Base-by-base conservation (phyloP, 2,329 filamentous ascomycete genomes). In the Zymoseptoria brevis region DNA sequence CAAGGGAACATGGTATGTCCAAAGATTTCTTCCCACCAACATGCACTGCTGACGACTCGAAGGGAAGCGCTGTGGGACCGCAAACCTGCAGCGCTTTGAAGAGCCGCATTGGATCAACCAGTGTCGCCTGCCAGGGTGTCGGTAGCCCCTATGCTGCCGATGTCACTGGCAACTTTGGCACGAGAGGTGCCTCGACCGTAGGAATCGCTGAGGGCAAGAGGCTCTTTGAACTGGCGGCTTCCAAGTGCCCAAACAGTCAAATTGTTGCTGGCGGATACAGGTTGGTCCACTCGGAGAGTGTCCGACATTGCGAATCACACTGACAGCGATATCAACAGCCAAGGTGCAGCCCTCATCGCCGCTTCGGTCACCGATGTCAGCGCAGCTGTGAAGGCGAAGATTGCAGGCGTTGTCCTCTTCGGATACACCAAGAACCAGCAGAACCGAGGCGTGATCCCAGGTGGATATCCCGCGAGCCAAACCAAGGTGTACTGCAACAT, bases 1-100 rank as follows among this genome's bases (percentile, higher is more conserved):
- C 30, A 62, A 0, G 81, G 80, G 48, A 83, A 82, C 64, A 79
- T 84, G 56, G 81, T 64, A 35, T 9, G 59, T 53, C n/a, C 45
- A 22, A 6, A 48, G 7, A 45, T 45, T 1, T 3, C 16, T 7
- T 53, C 54, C 4, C 29, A 41, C 21, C 51, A 53, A 22, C 29
- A 4, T 16, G 21, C 30, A 35, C 11, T 13, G 8, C 54, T 56
- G 19, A 61, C 49, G 21, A 13, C 21, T 16, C 19, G 6, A 54
- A 66, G 64, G 68, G 68, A 50, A 45, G 51, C 53, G 61, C 66
- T 8, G 62, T 67, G 54, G 69, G 64, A 30, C 69, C 65, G 2
- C 57, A 64, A 45, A 66, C 67, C 52, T 70, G 68, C 62, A 53
- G 55, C 45, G 65, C 64, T 50, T 61, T 70, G 19, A 68, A 68